Evolutionary conservation across 495 filamentous ascomycete genomes (phyloP), one percentile per base, ranked within the genome.

Genomic region (Staphylotrichum tortipilum): DNA sequence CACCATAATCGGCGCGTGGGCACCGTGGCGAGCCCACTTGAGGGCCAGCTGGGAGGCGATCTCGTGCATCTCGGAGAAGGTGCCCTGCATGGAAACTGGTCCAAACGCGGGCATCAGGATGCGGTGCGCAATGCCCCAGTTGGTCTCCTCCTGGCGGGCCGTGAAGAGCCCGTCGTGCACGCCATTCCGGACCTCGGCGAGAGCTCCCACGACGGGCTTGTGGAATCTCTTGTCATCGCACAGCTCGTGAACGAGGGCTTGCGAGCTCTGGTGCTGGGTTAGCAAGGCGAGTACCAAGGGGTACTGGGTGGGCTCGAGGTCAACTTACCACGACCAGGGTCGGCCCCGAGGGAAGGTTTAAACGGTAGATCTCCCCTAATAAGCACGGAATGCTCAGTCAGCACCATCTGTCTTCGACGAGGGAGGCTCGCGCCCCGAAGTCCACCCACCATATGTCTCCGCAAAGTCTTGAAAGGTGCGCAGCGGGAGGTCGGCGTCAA

Each of bases 61-160:
- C 57, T 88, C 86, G 49, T 84, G 79, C 85, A 89, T 89, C 47
- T 84, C 81, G 49, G 76, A 68, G 55, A 84, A 87, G 85, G 88
- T 89, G 42, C 61, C 68, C 53, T 77, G 75, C 56, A 92, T 83
- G 8, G 77, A 70, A 26, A 86, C 54, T 3, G 86, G 86, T 0
- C 85, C 85, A 62, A 92, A 88, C 4, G 80, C 84, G 3, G 84
- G 84, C 65, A 78, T 71, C 37, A 78, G 52, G 23, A 84, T 65
- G 1, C 86, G 69, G 58, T 89, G 86, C 11, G 86, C 86, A 34
- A 84, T 70, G 0, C 67, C 78, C 85, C 85, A 89, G 47, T 80
- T 81, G 42, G 78, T 70, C 54, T 86, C 83, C 0, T 73, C 78
- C 10, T 68, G 55, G 14, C 70, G 63, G 0, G 84, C 84, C 0